Base-by-base conservation (phyloP, 2,329 filamentous ascomycete species). In the Claviceps humidiphila region DNA sequence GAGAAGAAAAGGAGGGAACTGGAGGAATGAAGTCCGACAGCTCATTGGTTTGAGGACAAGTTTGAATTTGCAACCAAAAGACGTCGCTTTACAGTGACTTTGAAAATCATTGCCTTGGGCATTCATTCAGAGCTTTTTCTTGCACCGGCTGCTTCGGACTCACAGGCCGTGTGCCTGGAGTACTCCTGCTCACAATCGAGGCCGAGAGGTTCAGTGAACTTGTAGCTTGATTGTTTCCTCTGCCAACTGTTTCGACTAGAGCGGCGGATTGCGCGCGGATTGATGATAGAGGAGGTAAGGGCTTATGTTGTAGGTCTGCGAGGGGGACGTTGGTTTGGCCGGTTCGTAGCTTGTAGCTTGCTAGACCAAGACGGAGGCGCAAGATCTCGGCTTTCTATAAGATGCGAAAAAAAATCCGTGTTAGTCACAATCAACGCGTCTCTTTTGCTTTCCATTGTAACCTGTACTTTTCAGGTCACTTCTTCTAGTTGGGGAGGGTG, bases 331-430 rank as follows among this genome's bases (percentile, higher is more conserved):
- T 70, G 51, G 81, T 76, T 66, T 90, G 86, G 54, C 85, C 81
- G 2, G 85, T 89, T 53, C 76, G 77, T 58, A 90, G 73, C 67
- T 89, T 89, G 72, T 89, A 89, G 61, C 77, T 78, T 14, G 84
- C 86, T 20, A 89, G 76, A 30, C 78, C 74, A 16, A 90, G 77
- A n/a, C 85, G 77, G 9, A 87, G 74, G 50, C 77, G 77, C 45
- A 89, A 71, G 48, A 81, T 77, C 61, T 85, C 78, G 20, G 81
- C 82, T 67, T 78, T 77, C 76, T 85, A 48, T 17, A 34, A 38
- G 17, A 24, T 14, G 16, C 1, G 22, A 30, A 40, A 20, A 2
- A 17, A 17, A 2, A 4, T 13, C 11, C 20, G 20, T 53, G 54
- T 47, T 42, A 48, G 55, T 59, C 42, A 57, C 16, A 16, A 34